Conservation (phyloP, 176 grass and related monocot species). For the Paspalum vaginatum region DNA sequence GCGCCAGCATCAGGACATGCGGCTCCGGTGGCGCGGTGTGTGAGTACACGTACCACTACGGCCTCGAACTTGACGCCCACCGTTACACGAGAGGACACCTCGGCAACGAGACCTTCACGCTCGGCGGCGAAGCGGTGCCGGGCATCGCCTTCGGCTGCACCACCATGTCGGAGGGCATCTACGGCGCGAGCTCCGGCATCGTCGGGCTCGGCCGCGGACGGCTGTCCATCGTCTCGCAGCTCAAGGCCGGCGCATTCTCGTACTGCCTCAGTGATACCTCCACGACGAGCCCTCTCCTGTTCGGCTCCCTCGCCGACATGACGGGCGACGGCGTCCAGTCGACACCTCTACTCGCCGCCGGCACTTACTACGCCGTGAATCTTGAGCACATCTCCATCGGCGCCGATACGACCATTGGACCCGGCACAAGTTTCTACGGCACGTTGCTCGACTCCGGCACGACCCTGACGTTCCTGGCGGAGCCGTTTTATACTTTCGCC, state of each 20-base stretch:
- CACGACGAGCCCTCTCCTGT: not conserved
- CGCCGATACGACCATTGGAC: rapidly evolving
- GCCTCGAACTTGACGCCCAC: rapidly evolving
- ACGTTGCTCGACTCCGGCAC: slow-evolving; percentile 33
- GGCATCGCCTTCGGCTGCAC: slow-evolving; percentile 13
- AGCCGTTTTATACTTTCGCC: not conserved
- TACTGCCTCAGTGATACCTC: not conserved
- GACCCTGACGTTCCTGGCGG: slow-evolving; percentile 4
- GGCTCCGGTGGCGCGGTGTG: not conserved
- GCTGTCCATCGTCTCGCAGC: not conserved
- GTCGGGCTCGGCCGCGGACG: not conserved
- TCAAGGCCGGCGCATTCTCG: not conserved
- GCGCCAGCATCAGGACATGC: rapidly evolving
- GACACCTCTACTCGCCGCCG: not conserved
- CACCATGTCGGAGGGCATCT: not conserved
- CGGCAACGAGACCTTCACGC: not conserved
- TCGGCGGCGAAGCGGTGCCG: not conserved
- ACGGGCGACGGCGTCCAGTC: not conserved
- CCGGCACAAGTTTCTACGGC: not conserved
- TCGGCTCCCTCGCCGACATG: not conserved
- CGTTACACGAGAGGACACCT: not conserved
- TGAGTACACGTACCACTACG: not conserved
- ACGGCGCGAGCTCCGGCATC: not conserved
- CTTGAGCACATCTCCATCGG: slow-evolving; percentile 25
- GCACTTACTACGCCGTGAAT: slow-evolving; percentile 1